These are phyloP conservation scores for Funneliformis mosseae DNA, from an alignment of 192 early-diverging fungal species.

Conservation along the genomic window DNA sequence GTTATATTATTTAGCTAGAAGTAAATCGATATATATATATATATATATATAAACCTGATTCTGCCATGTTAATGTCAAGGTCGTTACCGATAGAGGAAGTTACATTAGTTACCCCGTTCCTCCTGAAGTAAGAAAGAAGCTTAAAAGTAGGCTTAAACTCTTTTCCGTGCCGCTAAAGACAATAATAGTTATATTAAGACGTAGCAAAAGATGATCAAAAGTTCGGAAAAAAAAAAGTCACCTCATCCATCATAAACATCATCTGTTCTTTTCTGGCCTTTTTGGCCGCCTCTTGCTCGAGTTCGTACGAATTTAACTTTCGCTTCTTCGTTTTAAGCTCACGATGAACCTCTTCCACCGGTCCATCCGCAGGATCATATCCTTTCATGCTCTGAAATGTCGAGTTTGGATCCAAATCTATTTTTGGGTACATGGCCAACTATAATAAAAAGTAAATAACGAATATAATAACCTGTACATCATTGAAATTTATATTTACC, in stretches of 20 bases:
- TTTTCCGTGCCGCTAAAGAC: background rate
- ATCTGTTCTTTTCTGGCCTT: background rate
- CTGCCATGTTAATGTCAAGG: background rate
- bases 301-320: constrained; percentile 19
- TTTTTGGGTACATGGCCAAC: background rate
- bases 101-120: background rate
- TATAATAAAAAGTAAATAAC: background rate
- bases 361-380: background rate
- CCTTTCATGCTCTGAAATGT: background rate
- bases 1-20: too few relatives aligned
- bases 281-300: constrained; percentile 8
- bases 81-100: background rate
- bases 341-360: background rate
- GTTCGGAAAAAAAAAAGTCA: background rate
- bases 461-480: background rate
- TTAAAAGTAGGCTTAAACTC: constrained; percentile 9
- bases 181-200: background rate
- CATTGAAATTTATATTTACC: background rate
- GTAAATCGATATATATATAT: background rate
- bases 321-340: background rate
- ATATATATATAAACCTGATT: background rate
- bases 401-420: constrained; percentile 4
- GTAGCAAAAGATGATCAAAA: too few relatives aligned
- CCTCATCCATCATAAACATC: constrained; percentile 25
- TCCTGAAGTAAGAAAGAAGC: background rate